Base-by-base conservation (phyloP, 257 asterid species). In the Rehmannia glutinosa region DNA sequence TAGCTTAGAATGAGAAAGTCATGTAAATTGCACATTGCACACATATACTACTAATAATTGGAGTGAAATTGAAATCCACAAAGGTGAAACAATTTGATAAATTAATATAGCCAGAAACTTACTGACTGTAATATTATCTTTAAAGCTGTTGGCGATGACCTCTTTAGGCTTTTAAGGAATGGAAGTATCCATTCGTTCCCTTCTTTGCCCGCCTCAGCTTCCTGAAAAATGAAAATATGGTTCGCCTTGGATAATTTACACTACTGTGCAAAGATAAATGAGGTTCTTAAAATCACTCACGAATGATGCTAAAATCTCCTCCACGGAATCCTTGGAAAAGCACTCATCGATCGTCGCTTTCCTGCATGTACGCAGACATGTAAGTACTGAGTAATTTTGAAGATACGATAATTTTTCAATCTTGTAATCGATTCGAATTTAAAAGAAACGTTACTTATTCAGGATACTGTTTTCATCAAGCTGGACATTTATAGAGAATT, bases 71-170 rank as follows among this genome's bases (percentile, higher is more conserved):
- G n/a, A n/a, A n/a, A n/a, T n/a, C n/a, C n/a, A n/a, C n/a, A n/a
- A n/a, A n/a, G n/a, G 42, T 33, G 28, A 33, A n/a, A 61, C 42
- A n/a, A n/a, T n/a, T n/a, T n/a, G n/a, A n/a, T n/a, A n/a, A n/a
- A n/a, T n/a, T n/a, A n/a, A n/a, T n/a, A n/a, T n/a, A n/a, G n/a
- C n/a, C n/a, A n/a, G n/a, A n/a, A n/a, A n/a, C n/a, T n/a, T 90
- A 89, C 98, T 84, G 98, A 89, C 68, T 80, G 85, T 38, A 92
- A 57, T 20, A 92, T 92, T 41, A 92, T 84, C 80, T 87, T 87
- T 53, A 92, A 73, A 3, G 92, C 92, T 84, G n/a, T n/a, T n/a
- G n/a, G n/a, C n/a, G n/a, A n/a, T n/a, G n/a, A n/a, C n/a, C n/a
- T n/a, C n/a, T n/a, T 92, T 49, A 92, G 80, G 75, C 86, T 85